Evolutionary conservation across 371 early-diverging fungal species (phyloP), one percentile per base, ranked within the genome.

Genomic region (Umbelopsis sp.): DNA sequence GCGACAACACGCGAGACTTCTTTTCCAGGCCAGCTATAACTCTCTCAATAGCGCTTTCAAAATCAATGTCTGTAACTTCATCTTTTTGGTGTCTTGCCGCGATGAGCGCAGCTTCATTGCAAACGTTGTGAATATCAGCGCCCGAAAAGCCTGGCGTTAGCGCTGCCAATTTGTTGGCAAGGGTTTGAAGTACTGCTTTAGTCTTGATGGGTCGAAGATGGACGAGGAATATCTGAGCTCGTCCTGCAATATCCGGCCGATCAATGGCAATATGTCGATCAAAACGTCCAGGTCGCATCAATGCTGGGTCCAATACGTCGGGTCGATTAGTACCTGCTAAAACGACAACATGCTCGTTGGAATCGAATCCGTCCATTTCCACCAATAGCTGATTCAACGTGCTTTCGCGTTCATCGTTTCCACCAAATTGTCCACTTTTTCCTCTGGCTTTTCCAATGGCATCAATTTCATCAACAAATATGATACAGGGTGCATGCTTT

Each of bases 401-500:
- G 67, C 90, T 92, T 79, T 99, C 99, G 44, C 99, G 93, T 80
- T 99, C 99, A 74, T 99, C 99, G 74, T 99, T 97, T 53, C 97
- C 97, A 38, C 95, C 96, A 72, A 92, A 87, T 72, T 93, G 91
- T 12, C 96, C 95, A 38, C 91, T 91, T 72, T 92, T 91, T 18
- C 96, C 96, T 74, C 99, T 94, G 20, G 99, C 95, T 81, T 97
- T 99, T 64, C 99, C 99, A 70, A 99, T 99, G 4, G 99, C 99
- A 83, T 99, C 99, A 72, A 99, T 99, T 81, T 99, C 99, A 74
- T 99, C 99, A 44, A 99, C 96, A 80, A 99, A 99, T 73, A 99
- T 95, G 68, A 99, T 99, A 79, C 98, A 97, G 1, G 99, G 99
- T 16, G 98, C 91, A 72, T 96, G 89, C 85, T 98, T 97, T 80